Percentiles rank a stretch among this genome's conserved stretches.
Evolutionary conservation across 345 rosid genomes (phyloP).

Genomic region (Acer negundo): DNA sequence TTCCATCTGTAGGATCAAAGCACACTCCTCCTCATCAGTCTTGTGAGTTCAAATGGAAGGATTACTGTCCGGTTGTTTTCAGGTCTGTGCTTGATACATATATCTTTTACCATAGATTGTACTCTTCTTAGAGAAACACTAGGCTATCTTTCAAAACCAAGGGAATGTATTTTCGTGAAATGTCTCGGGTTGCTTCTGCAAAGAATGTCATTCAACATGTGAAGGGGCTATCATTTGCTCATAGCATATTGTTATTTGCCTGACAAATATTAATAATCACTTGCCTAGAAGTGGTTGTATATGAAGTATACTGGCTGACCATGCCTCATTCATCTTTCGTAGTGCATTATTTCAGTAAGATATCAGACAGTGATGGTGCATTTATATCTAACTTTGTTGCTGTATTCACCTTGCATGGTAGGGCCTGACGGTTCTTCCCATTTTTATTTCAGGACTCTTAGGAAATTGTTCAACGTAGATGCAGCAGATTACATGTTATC

Average conservation of each 20-base stretch:
- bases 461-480: slow-evolving; percentile 87
- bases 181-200: neutral
- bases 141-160: neutral
- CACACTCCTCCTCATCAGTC: slow-evolving; percentile 97
- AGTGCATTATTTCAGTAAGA: neutral
- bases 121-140: neutral
- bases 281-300: neutral
- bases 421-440: slow-evolving; percentile 18
- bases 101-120: neutral
- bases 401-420: neutral
- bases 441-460: slow-evolving; percentile 68
- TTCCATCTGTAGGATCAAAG: slow-evolving; percentile 93
- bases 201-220: neutral
- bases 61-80: slow-evolving; percentile 96
- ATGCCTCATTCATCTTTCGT: neutral
- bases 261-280: neutral
- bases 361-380: neutral
- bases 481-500: slow-evolving; percentile 98
- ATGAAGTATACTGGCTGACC: neutral
- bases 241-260: neutral
- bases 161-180: neutral
- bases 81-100: slow-evolving; percentile 46
- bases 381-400: neutral
- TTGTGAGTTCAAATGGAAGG: slow-evolving; percentile 93
- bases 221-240: neutral